Base-by-base conservation (phyloP, 306 rosid species). In the Calophaca sinica region DNA sequence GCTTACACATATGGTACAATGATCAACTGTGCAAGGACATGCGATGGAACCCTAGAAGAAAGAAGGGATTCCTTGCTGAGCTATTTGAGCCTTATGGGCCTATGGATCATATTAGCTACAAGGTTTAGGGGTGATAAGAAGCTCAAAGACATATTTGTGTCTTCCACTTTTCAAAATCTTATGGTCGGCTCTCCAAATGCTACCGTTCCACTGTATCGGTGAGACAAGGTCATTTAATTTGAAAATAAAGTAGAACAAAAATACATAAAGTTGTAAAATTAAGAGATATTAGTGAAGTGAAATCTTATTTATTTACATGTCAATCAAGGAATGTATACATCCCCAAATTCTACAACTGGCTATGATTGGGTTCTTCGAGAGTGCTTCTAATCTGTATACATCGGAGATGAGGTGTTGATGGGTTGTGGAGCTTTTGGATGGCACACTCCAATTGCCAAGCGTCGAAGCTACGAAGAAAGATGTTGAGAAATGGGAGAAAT, bases 1-100 rank as follows among this genome's bases (percentile, higher is more conserved):
- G 80, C 3, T 62, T 89, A 61, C 91, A 89, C 54, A 60, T 86
- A 14, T 85, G 89, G 88, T 81, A 85, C 49, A 78, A 74, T 41
- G 92, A 89, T 53, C 94, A 86, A 35, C 35, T 89, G 0, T 91
- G 97, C 86, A 87, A 81, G 36, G 94, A 89, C 88, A 91, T 89
- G 88, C 82, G 87, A 4, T 89, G 88, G 94, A 91, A 83, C 60
- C 92, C 79, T 29, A 81, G 33, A 49, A 86, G 89, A 51, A 91
- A 87, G 74, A 89, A 83, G 10, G 88, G 92, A 11, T 64, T 87
- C 52, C n/a, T 87, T 4, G 82, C 89, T 68, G 91, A 91, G 14
- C 62, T 91, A 3, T 86, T 89, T 77, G 45, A 82, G 51, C 92
- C 94, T 46, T 87, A 89, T 71, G 91, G 92, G 9, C 94, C 92